Evolutionary conservation across 2,329 filamentous ascomycete genomes (phyloP).

Genomic region (Gremmenia infestans): DNA sequence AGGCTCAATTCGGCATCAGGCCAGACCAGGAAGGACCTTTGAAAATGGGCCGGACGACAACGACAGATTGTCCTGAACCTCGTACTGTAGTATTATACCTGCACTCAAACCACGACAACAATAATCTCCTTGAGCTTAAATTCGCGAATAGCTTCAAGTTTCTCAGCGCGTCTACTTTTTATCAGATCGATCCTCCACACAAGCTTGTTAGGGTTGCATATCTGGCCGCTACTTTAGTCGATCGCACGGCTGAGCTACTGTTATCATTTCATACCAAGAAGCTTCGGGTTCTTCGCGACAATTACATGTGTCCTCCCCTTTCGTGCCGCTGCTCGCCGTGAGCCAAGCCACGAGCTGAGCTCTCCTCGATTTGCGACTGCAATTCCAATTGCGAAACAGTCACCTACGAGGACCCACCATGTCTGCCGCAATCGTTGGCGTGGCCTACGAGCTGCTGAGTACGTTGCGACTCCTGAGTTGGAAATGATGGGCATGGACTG

Average conservation of each 20-base stretch:
- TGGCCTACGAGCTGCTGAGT: slow-evolving; percentile 32
- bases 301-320: slow-evolving; percentile 31
- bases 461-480: slow-evolving; percentile 13
- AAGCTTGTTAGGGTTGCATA: background rate
- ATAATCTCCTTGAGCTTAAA: no score
- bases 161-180: no score
- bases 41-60: no score
- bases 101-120: no score
- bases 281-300: slow-evolving; percentile 3
- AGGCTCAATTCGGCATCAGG: no score
- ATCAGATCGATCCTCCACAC: no score
- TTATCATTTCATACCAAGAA: background rate
- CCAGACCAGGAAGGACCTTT: no score
- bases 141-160: no score
- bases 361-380: background rate
- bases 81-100: no score
- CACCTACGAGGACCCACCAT: slow-evolving; percentile 11
- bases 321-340: slow-evolving; percentile 27
- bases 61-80: no score
- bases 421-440: slow-evolving; percentile 26
- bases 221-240: background rate
- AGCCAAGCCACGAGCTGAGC: slow-evolving; percentile 22
- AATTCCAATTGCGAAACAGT: background rate
- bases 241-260: background rate
- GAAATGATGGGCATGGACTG: slow-evolving; percentile 14